Evolutionary conservation across 805 yeast species (phyloP).

Genomic region (Sugiyamaella boreocaroliniensis): DNA sequence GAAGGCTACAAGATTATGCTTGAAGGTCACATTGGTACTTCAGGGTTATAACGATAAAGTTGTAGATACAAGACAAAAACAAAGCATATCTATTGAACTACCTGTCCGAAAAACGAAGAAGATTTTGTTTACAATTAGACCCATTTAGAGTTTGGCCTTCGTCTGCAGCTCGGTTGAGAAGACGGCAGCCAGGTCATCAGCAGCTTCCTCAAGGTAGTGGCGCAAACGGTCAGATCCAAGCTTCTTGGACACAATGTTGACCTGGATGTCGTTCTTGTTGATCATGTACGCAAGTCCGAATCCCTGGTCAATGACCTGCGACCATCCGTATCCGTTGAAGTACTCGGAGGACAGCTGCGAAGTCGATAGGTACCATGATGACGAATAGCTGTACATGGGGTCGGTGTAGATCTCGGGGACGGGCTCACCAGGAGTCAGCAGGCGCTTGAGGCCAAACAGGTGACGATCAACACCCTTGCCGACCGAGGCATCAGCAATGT

Average conservation of each 20-base stretch:
- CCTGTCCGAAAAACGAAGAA: not conserved
- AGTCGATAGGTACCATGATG: conserved; percentile 80
- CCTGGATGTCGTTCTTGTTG: conserved; percentile 75
- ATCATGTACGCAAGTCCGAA: conserved; percentile 92
- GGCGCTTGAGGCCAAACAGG: conserved; percentile 76
- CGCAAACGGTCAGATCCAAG: conserved; percentile 44
- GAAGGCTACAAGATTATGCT: too few relatives aligned
- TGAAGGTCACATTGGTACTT: too few relatives aligned
- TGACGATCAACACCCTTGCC: conserved; percentile 94
- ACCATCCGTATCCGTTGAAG: conserved; percentile 92
- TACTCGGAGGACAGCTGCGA: conserved; percentile 81
- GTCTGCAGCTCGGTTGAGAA: conserved; percentile 35
- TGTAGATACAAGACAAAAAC: not conserved
- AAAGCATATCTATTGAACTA: not conserved
- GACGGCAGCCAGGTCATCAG: conserved; percentile 70
- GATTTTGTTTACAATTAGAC: not conserved
- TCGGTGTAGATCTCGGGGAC: conserved; percentile 65
- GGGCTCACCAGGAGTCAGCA: conserved; percentile 51
- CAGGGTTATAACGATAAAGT: too few relatives aligned
- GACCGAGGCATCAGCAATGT: conserved; percentile 67
- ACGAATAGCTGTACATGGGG: conserved; percentile 67
- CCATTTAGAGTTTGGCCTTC: conserved; percentile 31
- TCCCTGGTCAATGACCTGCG: conserved; percentile 91
- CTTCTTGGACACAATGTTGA: conserved; percentile 73
- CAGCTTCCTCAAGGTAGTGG: conserved; percentile 66